A percentile compares a stretch with the other conserved stretches of the same genome.
Conservation (phyloP, 2,329 filamentous ascomycete species). For the Dendryphion nanum region DNA sequence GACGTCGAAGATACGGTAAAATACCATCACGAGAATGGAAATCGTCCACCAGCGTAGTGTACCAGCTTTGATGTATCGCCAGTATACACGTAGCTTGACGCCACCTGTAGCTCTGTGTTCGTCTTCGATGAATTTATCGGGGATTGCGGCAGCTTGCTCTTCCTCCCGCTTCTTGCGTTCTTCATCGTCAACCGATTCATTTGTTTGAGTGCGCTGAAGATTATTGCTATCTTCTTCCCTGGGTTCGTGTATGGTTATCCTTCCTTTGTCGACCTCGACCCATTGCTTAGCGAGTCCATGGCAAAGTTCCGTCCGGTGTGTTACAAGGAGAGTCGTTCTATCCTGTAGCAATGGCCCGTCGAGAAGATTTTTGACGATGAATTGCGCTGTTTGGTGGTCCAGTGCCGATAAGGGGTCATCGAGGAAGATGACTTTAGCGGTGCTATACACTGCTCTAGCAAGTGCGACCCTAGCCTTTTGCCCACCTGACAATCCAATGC, state of each 20-base stretch:
- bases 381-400: slow-evolving; percentile 64
- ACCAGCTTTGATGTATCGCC: slow-evolving; percentile 81
- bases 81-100: slow-evolving; percentile 74
- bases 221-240: slow-evolving; percentile 49
- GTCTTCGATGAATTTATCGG: slow-evolving; percentile 77
- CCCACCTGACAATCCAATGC: slow-evolving; percentile 60
- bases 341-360: slow-evolving; percentile 53
- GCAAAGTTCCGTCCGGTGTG: slow-evolving; percentile 69
- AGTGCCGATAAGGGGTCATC: slow-evolving; percentile 61
- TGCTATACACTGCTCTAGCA: slow-evolving; percentile 61
- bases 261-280: slow-evolving; percentile 65
- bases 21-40: slow-evolving; percentile 60
- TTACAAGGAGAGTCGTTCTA: slow-evolving; percentile 59
- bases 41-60: slow-evolving; percentile 70
- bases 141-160: slow-evolving; percentile 52
- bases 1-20: slow-evolving; percentile 65
- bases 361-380: slow-evolving; percentile 58
- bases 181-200: slow-evolving; percentile 35
- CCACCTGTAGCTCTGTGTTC: slow-evolving; percentile 73
- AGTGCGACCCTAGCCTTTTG: slow-evolving; percentile 61
- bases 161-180: slow-evolving; percentile 35
- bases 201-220: slow-evolving; percentile 39
- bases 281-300: slow-evolving; percentile 71
- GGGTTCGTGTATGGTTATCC: slow-evolving; percentile 43
- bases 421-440: slow-evolving; percentile 53